These are phyloP conservation scores for Backusella macrospora DNA, from an alignment of 192 early-diverging fungal species.

Conservation along the genomic window DNA sequence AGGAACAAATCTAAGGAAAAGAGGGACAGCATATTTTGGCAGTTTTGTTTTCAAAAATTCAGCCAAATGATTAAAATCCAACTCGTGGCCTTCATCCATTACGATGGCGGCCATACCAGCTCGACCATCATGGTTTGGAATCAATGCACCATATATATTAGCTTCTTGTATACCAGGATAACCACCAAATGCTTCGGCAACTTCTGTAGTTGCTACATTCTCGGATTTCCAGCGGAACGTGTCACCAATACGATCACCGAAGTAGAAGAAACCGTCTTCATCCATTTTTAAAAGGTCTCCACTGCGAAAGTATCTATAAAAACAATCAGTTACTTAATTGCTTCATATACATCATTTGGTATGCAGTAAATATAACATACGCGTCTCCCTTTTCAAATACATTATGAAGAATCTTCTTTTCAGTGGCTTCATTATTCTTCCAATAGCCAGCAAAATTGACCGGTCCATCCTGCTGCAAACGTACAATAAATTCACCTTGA, in stretches of 20 bases:
- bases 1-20: constrained; percentile 59
- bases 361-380: constrained; percentile 27
- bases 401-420: constrained; percentile 53
- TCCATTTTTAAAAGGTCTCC: constrained; percentile 61
- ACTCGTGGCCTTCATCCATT: constrained; percentile 36
- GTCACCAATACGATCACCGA: constrained; percentile 70
- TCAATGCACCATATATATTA: constrained; percentile 64
- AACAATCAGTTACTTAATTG: background rate
- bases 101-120: constrained; percentile 69
- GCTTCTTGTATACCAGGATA: constrained; percentile 56
- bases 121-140: constrained; percentile 62
- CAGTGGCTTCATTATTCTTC: constrained; percentile 48
- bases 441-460: constrained; percentile 51
- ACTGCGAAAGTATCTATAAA: constrained; percentile 50
- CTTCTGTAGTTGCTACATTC: constrained; percentile 61
- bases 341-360: background rate
- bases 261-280: constrained; percentile 56
- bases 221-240: constrained; percentile 74
- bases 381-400: constrained; percentile 64
- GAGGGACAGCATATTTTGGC: constrained; percentile 65
- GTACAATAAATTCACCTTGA: constrained; percentile 61
- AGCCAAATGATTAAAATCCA: constrained; percentile 44
- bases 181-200: constrained; percentile 53
- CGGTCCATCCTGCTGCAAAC: constrained; percentile 39
- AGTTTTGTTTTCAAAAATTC: constrained; percentile 39